Evolutionary conservation across 495 filamentous ascomycete genomes (phyloP), one percentile per base, ranked within the genome.

Genomic region (Halenospora varia): DNA sequence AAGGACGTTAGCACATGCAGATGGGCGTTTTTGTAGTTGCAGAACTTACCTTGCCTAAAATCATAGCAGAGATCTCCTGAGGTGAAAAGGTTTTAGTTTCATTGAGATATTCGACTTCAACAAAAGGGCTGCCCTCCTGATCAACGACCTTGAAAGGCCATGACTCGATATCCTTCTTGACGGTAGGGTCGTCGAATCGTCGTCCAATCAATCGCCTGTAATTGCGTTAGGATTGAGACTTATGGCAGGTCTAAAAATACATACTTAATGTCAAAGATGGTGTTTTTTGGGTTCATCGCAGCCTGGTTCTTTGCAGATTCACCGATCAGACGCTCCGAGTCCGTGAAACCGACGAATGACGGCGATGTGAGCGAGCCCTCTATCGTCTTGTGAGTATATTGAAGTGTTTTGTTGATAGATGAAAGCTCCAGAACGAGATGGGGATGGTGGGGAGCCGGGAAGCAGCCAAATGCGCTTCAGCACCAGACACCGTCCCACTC

Each of bases 251-350:
- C 24, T 42, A 59, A 55, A 76, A n/a, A n/a, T n/a, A n/a, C 78
- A 57, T 73, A 86, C 82, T 97, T 97, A 69, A 93, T 90, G 74
- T 98, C 94, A 81, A 97, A 98, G 78, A 98, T 86, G 62, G 95
- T 97, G 83, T 97, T 95, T 68, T 77, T 75, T 50, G 94, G 94
- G 85, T 97, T 98, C 87, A 97, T 96, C 73, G 94, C 94, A 71
- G 95, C 92, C 81, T 97, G 94, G 83, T 97, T 98, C 88, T 97
- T 97, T 72, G 94, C 94, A 39, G 93, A 88, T 83, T 98, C 94
- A 78, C 94, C 94, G 75, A 98, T 96, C 70, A 98, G 81, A 74
- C 95, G 90, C 83, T 97, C 94, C 72, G 89, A 89, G 73, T 96
- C 91, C 73, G 93, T 97, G 88, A 98, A 97, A 63, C 89, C 91